Conservation (phyloP, 768 basidiomycete genomes). For the Naganishia kalamii region DNA sequence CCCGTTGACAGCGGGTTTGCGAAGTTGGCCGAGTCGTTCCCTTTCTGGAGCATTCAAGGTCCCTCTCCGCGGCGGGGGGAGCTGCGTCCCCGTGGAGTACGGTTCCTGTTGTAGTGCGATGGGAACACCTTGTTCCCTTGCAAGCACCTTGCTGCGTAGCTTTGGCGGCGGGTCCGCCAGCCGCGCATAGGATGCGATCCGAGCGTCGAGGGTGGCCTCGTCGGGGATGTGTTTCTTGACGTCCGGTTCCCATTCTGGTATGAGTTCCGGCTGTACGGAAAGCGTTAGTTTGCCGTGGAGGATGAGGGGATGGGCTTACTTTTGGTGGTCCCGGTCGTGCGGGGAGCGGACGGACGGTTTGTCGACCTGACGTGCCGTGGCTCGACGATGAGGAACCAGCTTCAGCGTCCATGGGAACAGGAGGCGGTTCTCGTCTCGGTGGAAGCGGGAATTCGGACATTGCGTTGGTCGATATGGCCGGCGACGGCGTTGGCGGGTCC, state of each 20-base stretch:
- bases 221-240: conserved; percentile 22
- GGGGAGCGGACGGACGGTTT: conserved; percentile 12
- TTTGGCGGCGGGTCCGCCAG: conserved; percentile 10
- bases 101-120: background rate
- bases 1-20: conserved; percentile 19
- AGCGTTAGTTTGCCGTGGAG: background rate
- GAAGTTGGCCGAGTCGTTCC: conserved; percentile 12
- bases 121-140: conserved; percentile 13
- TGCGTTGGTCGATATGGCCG: conserved; percentile 1
- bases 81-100: too few relatives aligned
- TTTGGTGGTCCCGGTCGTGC: conserved; percentile 21
- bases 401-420: background rate
- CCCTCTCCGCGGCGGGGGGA: background rate
- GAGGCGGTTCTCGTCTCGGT: background rate
- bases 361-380: background rate
- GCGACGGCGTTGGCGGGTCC: background rate
- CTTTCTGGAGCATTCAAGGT: background rate
- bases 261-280: conserved; percentile 2
- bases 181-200: conserved; percentile 15
- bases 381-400: background rate
- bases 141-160: conserved; percentile 12
- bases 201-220: conserved; percentile 20
- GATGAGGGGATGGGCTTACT: background rate
- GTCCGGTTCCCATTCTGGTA: conserved; percentile 23
- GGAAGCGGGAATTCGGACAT: background rate